These are phyloP conservation scores for Cryptomeria japonica DNA, from an alignment of 75 land plant species.

Conservation along the genomic window DNA sequence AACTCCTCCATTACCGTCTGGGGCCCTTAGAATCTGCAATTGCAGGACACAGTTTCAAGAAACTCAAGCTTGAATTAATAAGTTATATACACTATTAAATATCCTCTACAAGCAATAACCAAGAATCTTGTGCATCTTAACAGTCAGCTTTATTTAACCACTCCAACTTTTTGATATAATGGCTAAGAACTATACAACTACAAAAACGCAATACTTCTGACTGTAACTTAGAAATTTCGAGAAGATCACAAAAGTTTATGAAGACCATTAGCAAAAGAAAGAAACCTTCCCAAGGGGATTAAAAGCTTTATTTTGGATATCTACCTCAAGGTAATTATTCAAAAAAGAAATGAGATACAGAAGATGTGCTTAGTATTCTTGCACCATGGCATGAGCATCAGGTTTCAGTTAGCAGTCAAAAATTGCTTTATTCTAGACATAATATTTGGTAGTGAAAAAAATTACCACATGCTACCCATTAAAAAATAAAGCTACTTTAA, in stretches of 20 bases:
- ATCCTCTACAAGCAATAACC: background rate
- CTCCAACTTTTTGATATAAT: background rate
- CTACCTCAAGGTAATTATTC: background rate
- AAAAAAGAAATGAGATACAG: background rate
- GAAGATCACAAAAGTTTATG: background rate
- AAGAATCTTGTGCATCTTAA: background rate
- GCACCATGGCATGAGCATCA: background rate
- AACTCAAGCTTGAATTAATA: background rate
- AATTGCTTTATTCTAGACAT: background rate
- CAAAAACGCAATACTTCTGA: background rate
- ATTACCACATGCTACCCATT: background rate
- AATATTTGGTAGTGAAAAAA: background rate
- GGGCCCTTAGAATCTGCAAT: conserved; percentile 77
- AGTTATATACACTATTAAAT: background rate
- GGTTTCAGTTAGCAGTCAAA: background rate
- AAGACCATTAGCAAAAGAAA: background rate
- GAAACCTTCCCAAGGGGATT: background rate
- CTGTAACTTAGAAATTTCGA: background rate
- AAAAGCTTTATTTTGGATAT: background rate
- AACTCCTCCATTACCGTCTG: conserved; percentile 97
- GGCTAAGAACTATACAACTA: background rate
- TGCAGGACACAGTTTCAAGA: conserved; percentile 7
- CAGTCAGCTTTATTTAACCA: background rate
- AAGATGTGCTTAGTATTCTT: background rate
- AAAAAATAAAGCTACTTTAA: background rate